Evolutionary conservation across 2,329 filamentous ascomycete genomes (phyloP), one percentile per base, ranked within the genome.

Genomic region (Sarocladium brachiariae): DNA sequence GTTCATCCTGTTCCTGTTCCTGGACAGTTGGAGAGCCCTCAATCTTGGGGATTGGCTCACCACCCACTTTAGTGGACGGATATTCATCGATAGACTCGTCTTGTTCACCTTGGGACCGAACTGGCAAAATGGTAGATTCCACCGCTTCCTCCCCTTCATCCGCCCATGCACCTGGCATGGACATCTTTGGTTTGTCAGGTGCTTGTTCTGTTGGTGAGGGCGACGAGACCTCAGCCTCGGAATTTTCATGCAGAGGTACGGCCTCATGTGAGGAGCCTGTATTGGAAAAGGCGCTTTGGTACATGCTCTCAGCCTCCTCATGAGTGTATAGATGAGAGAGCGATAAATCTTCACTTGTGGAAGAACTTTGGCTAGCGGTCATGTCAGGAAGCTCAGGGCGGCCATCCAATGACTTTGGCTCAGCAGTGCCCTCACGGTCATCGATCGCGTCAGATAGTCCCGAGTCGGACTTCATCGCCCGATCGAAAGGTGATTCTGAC

Each of bases 221-320:
- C 16, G 35, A 30, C 14, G 27, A 38, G 35, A 19, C n/a, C 5
- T 33, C 35, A 18, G 46, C 19, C 4, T 19, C 4, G 2, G 25
- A 9, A 18, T 48, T 21, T 19, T 30, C 14, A 4, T 13, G 13
- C n/a, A 25, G 8, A 13, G 21, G 21, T 9, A 25, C 10, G 14
- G 18, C n/a, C 11, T 45, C 45, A 33, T 8, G 8, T 9, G 7
- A 7, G 13, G 19, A 11, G 35, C n/a, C 46, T n/a, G 46, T 27
- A 19, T 37, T 37, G n/a, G 46, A 84, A 49, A 85, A 78, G 1
- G 82, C 82, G 55, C 82, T 92, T 83, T 90, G 84, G 59, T 93
- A 95, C 83, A 95, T 87, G 63, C 89, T 93, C 61, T 89, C 83
- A 0, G 87, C 87, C 55, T 92, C 87, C 54, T 89, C 86, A 52